A percentile compares a stretch with the other conserved stretches of the same genome.
phyloP scores from a whole-genome alignment of 306 rosid species.

The Cucumis melo region DNA sequence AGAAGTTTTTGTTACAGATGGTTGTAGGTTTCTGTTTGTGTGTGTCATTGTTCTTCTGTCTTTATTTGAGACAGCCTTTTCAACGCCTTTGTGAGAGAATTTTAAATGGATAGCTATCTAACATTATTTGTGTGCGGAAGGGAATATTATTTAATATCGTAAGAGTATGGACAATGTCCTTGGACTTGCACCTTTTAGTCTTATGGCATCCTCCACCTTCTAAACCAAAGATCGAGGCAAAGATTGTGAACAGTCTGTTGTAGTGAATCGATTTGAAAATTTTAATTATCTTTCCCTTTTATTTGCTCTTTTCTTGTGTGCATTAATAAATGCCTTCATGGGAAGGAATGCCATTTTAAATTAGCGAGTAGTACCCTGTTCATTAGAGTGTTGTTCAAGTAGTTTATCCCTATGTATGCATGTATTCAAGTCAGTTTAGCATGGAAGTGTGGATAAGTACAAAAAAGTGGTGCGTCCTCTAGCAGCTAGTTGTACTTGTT shows the following conservation, averaged over 20 bases:
- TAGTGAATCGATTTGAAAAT: too few species aligned
- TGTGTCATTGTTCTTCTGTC: background rate
- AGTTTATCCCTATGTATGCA: background rate
- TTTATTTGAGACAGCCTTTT: background rate
- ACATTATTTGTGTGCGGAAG: background rate
- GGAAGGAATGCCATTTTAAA: background rate
- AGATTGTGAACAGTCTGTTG: background rate
- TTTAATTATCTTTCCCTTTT: too few species aligned
- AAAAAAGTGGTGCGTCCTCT: background rate
- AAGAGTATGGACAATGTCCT: background rate
- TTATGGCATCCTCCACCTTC: background rate
- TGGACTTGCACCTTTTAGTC: background rate
- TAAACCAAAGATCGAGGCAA: background rate
- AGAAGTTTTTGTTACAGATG: background rate
- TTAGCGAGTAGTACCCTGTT: background rate
- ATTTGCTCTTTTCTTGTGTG: too few species aligned
- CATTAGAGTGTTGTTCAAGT: background rate
- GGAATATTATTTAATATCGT: background rate
- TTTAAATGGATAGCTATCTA: background rate
- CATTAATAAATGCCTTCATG: background rate
- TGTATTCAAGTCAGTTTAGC: background rate
- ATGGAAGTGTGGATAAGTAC: background rate
- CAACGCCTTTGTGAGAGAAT: background rate
- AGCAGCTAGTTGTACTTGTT: background rate
- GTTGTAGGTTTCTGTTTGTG: background rate